Percentiles rank a stretch among this genome's conserved stretches.
Conservation (phyloP, 2,329 filamentous ascomycete species). For the Epichloe hybrida region DNA sequence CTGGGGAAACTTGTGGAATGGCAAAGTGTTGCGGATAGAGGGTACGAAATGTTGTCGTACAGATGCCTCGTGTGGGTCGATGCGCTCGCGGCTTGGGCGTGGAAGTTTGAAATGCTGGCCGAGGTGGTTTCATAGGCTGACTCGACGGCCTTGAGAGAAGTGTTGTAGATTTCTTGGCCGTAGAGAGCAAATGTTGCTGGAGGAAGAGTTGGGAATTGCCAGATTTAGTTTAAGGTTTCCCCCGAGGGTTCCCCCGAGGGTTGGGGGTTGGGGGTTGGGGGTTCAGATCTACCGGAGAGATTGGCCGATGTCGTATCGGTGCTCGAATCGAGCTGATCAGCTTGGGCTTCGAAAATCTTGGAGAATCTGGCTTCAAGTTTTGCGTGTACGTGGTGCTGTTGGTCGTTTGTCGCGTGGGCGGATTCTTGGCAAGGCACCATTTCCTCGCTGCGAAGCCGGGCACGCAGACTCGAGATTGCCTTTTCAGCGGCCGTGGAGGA, state of each 20-base stretch:
- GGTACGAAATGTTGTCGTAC: slow-evolving; percentile 19
- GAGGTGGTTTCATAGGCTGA: slow-evolving; percentile 12
- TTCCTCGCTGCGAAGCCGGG: slow-evolving; percentile 15
- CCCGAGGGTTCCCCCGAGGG: too few relatives aligned
- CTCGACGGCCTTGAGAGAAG: slow-evolving; percentile 8
- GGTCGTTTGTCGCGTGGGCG: background rate
- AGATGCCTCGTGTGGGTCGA: slow-evolving; percentile 11
- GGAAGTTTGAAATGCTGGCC: slow-evolving; percentile 10
- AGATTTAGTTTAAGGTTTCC: background rate
- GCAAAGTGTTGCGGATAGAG: slow-evolving; percentile 20
- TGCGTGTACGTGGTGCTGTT: slow-evolving; percentile 10
- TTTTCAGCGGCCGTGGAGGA: slow-evolving; percentile 5
- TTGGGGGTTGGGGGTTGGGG: too few relatives aligned
- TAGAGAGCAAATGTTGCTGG: slow-evolving; percentile 3
- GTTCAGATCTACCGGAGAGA: background rate
- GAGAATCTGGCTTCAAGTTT: slow-evolving; percentile 14
- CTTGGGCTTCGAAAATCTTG: background rate
- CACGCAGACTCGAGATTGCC: slow-evolving; percentile 11
- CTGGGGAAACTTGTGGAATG: slow-evolving; percentile 10
- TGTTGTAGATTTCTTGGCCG: slow-evolving; percentile 3
- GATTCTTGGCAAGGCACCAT: background rate
- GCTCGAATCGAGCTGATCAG: background rate
- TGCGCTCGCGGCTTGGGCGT: slow-evolving; percentile 6
- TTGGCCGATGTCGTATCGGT: background rate
- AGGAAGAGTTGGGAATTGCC: background rate